These are phyloP conservation scores for Xylaria sp. DNA, from an alignment of 2,329 filamentous ascomycete genomes.

Conservation along the genomic window DNA sequence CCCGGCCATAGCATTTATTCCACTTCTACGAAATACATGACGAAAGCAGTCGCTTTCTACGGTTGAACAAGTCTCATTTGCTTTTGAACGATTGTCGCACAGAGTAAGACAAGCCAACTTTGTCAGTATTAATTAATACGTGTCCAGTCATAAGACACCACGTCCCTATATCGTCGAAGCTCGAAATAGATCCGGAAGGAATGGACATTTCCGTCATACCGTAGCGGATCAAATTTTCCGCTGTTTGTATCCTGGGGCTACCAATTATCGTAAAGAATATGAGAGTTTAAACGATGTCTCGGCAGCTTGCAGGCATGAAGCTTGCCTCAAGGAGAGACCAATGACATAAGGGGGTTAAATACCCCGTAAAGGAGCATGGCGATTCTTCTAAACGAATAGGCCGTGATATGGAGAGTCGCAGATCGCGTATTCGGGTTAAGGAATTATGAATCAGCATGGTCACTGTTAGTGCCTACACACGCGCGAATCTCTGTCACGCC, in stretches of 20 bases:
- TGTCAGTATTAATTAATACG: conserved; percentile 2
- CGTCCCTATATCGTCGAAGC: not conserved
- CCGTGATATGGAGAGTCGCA: not conserved
- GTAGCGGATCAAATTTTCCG: not conserved
- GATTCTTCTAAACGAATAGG: not conserved
- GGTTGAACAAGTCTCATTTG: conserved; percentile 2
- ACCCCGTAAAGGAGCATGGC: not conserved
- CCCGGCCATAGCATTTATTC: not conserved
- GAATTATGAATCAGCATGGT: not conserved
- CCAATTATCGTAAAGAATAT: not conserved
- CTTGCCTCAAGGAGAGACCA: not conserved
- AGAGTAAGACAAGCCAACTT: conserved; percentile 2
- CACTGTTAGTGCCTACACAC: not conserved
- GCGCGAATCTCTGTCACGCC: too few relatives aligned
- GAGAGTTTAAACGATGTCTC: not conserved
- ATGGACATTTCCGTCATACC: not conserved
- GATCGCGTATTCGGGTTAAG: not conserved
- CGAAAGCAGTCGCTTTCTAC: conserved; percentile 5
- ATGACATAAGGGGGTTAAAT: not conserved
- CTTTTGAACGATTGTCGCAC: conserved; percentile 9
- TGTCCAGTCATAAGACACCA: not conserved
- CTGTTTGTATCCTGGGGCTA: not conserved
- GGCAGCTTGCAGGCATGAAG: not conserved
- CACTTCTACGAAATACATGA: not conserved
- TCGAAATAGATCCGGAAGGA: conserved; percentile 7